Evolutionary conservation across 768 basidiomycete species (phyloP), one percentile per base, ranked within the genome.

Genomic region (Chalciporus chontae): DNA sequence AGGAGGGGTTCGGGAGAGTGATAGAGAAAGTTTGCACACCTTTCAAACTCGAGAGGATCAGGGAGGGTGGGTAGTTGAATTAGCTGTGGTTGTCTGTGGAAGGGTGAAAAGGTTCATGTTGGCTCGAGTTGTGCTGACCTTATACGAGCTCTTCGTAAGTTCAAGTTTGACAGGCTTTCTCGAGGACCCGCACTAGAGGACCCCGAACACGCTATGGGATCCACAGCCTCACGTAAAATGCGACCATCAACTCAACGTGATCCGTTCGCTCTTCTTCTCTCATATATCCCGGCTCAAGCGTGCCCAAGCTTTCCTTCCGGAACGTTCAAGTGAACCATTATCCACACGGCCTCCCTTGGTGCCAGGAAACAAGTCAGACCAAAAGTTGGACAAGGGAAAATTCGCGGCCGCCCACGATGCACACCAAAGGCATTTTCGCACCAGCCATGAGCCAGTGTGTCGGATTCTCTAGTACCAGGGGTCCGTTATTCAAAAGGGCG

Each of bases 111-210:
- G 69, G 68, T 70, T 62, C 73, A 77, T 77, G 71, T 73, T 75
- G 66, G 69, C 70, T 73, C 65, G 71, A 69, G 67, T 71, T 72
- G 69, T 56, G 70, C 79, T 77, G 78, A 73, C 77, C 79, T 81
- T 81, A 80, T 80, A 80, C 71, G 64, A 73, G 62, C 55, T 57
- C 48, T 57, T 47, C 50, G 38, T 55, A 48, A 64, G 51, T 62
- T 50, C 55, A 41, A 52, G 57, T 62, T 58, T 58, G 62, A 58
- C 58, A 45, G 43, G 27, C 51, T 38, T 52, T 56, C 40, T 54
- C 50, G 48, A 59, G 59, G 56, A 55, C 63, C 55, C 47, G 43
- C 53, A 46, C 6, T 27, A 24, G 10, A 26, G 51, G 66, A 69
- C 66, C 66, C 68, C 68, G 23, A 57, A 59, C 62, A 64, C 63